Conservation (phyloP, 2,329 filamentous ascomycete genomes). For the Fusarium sp. region DNA sequence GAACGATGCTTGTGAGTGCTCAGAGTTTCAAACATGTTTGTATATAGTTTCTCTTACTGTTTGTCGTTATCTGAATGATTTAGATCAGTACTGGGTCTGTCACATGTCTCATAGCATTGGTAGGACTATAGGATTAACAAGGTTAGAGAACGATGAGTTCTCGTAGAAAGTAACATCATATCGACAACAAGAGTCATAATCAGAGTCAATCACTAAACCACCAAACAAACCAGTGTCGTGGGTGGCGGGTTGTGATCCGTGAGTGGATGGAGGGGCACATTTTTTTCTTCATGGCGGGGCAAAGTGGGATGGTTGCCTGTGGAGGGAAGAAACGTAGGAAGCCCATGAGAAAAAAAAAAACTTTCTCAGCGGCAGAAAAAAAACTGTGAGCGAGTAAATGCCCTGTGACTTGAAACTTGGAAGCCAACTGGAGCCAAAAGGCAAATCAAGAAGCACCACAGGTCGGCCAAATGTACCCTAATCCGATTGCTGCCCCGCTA, state of each 20-base stretch:
- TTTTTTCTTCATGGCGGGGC: constrained; percentile 24
- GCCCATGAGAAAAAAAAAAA: constrained; percentile 11
- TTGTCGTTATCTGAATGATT: not conserved
- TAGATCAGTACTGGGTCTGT: not conserved
- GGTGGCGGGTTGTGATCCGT: constrained; percentile 29
- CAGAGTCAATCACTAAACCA: constrained; percentile 25
- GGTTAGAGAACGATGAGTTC: not conserved
- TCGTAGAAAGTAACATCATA: constrained; percentile 1
- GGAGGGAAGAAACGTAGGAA: not conserved
- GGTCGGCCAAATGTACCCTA: constrained; percentile 44
- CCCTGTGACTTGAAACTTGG: constrained; percentile 4
- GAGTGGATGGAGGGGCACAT: constrained; percentile 32
- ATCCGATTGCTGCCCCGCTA: constrained; percentile 39
- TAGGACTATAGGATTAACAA: not conserved
- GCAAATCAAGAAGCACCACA: constrained; percentile 13
- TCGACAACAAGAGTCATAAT: constrained; percentile 1
- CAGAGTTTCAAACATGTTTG: not conserved
- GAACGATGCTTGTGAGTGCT: not conserved
- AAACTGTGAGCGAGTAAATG: constrained; percentile 5
- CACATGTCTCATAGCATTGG: not conserved
- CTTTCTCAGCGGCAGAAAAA: constrained; percentile 20
- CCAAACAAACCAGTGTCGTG: constrained; percentile 12
- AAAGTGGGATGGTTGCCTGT: constrained; percentile 17
- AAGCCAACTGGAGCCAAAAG: not conserved
- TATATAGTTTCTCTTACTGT: not conserved